Percentiles rank a stretch among this genome's conserved stretches.
phyloP scores from a whole-genome alignment of 2,329 filamentous ascomycete genomes.

The Aotearoamyces nothofagi region DNA sequence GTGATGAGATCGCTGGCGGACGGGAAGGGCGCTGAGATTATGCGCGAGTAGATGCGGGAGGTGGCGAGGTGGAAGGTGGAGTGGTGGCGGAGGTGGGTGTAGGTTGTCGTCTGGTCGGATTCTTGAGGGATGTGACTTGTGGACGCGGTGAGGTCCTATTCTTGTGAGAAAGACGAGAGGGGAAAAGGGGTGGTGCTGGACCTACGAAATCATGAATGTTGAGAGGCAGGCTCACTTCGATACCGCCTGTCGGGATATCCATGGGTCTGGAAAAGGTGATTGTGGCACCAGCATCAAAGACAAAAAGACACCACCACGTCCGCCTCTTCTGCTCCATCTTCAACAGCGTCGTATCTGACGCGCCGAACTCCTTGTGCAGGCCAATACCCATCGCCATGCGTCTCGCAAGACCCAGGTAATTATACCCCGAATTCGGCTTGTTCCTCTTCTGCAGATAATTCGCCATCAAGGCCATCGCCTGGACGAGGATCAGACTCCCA shows the following conservation, averaged over 20 bases:
- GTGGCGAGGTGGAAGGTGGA: slow-evolving; percentile 3
- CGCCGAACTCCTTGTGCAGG: slow-evolving; percentile 21
- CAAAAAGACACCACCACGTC: slow-evolving; percentile 8
- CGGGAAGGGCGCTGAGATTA: slow-evolving; percentile 4
- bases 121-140: slow-evolving; percentile 10
- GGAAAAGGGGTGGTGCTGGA: no score
- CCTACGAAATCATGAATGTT: slow-evolving; percentile 8
- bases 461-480: slow-evolving; percentile 26
- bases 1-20: slow-evolving; percentile 2
- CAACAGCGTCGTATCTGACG: slow-evolving; percentile 7
- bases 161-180: no score
- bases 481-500: slow-evolving; percentile 29
- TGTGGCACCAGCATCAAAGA: slow-evolving; percentile 9
- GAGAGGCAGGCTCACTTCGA: slow-evolving; percentile 6
- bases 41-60: slow-evolving; percentile 1
- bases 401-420: slow-evolving; percentile 85
- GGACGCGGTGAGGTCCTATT: slow-evolving; percentile 2
- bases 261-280: slow-evolving; percentile 9
- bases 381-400: slow-evolving; percentile 57
- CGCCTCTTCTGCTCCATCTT: slow-evolving; percentile 8
- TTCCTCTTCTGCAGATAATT: slow-evolving; percentile 36
- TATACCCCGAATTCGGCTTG: slow-evolving; percentile 34
- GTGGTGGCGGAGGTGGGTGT: slow-evolving; percentile 3
- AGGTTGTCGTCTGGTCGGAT: slow-evolving; percentile 2
- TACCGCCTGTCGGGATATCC: slow-evolving; percentile 6